Evolutionary conservation across 2,329 filamentous ascomycete genomes (phyloP), one percentile per base, ranked within the genome.

Genomic region (Conoideocrella luteorostrata): DNA sequence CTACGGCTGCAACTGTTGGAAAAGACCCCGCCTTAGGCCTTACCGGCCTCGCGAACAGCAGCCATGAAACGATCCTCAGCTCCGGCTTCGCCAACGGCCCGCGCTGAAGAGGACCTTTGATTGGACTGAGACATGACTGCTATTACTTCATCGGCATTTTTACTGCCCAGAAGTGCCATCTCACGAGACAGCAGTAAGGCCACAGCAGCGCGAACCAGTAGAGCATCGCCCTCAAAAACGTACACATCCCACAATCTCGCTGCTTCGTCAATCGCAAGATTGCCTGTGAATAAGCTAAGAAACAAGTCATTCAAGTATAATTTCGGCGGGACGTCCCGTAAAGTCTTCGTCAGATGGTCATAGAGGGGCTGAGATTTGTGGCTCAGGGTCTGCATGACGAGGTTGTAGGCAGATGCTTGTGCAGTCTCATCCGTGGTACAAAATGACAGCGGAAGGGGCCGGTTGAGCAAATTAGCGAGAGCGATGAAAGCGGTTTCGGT

Each of bases 211-310:
- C 86, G 70, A 6, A 91, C 75, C 0, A 90, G 67, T 1, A 86
- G 70, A 1, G 77, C 71, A 50, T 94, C 88, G 21, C 86, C 86
- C 57, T 94, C 88, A 51, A 94, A 88, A 3, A 86, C 80, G 52
- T 87, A 88, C 0, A 91, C 78, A 50, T 94, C 88, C 85, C 86
- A 91, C 11, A 93, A 64, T 2, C 88, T 70, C 2, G 80, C 78
- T 4, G 80, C 84, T 52, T 85, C 77, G 54, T 90, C 86, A 13
- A 89, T 71, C 7, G 75, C 74, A 4, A 88, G 65, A 30, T 76
- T 69, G 13, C 65, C 63, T 0, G 83, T 83, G 58, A 88, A 86
- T 5, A 88, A 66, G 13, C 71, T 71, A 5, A 74, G 75, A 54
- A 88, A 85, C 41, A 86, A 66, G 12, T 72, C 66, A 22, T 71